These are phyloP conservation scores for Populus hybrid DNA, from an alignment of 441 rosid species.

Conservation along the genomic window DNA sequence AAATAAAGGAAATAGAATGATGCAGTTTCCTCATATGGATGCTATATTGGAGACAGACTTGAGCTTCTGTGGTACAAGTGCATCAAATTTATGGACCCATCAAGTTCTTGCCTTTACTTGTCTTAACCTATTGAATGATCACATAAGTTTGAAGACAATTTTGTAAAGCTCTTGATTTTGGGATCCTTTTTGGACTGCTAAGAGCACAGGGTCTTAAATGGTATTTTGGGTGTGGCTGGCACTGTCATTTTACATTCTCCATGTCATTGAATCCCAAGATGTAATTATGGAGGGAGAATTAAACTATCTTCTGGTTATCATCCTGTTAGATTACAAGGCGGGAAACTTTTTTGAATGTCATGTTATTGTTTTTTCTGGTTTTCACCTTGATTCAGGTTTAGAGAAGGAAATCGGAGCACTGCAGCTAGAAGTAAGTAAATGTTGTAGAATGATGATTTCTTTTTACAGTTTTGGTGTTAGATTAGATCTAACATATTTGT, in stretches of 20 bases:
- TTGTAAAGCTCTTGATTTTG: neutral
- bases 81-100: neutral
- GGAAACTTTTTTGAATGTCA: slow-evolving; percentile 1
- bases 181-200: neutral
- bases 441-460: slow-evolving; percentile 4
- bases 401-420: slow-evolving; percentile 88
- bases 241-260: neutral
- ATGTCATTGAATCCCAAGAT: neutral
- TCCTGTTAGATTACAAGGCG: neutral
- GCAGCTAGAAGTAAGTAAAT: slow-evolving; percentile 64
- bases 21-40: neutral
- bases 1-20: neutral
- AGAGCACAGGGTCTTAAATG: neutral
- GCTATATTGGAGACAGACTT: neutral
- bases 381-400: slow-evolving; percentile 50
- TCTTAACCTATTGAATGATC: neutral
- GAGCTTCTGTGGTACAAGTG: neutral
- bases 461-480: neutral
- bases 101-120: neutral
- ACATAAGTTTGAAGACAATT: neutral
- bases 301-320: neutral
- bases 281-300: neutral
- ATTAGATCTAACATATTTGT: slow-evolving; percentile 20
- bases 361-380: slow-evolving; percentile 14
- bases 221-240: neutral